Percentiles rank a stretch among this genome's conserved stretches.
These are phyloP conservation scores for Lonicera japonica DNA, from an alignment of 129 eudicot species.

Conservation along the genomic window DNA sequence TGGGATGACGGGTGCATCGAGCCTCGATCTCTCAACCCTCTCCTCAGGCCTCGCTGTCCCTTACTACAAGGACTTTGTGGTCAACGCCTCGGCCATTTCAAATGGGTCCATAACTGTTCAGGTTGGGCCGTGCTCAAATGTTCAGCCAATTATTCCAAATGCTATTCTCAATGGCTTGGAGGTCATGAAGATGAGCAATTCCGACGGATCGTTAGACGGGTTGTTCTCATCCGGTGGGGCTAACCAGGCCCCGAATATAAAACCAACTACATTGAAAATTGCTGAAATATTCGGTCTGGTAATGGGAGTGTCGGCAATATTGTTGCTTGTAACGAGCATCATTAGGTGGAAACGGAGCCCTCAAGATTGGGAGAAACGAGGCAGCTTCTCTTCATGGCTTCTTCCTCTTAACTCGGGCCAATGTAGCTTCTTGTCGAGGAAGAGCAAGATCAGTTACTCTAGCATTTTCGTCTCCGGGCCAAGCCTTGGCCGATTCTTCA, in stretches of 20 bases:
- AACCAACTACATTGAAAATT: conserved; percentile 21
- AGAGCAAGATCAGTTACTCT: conserved; percentile 49
- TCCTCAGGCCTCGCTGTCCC: conserved; percentile 58
- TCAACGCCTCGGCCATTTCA: conserved; percentile 51
- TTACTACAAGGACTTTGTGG: conserved; percentile 74
- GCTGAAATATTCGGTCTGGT: conserved; percentile 42
- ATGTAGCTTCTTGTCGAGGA: conserved; percentile 52
- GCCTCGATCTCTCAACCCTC: conserved; percentile 69
- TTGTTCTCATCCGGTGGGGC: conserved; percentile 54
- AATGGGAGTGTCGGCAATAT: conserved; percentile 32
- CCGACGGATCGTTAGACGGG: conserved; percentile 70
- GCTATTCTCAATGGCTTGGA: conserved; percentile 89
- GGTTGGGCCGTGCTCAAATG: conserved; percentile 59
- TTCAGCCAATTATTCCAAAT: conserved; percentile 41
- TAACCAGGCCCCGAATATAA: conserved; percentile 1
- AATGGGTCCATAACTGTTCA: conserved; percentile 58
- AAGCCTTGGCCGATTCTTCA: conserved; percentile 52
- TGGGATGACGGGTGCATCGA: conserved; percentile 40
- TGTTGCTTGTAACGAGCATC: conserved; percentile 33
- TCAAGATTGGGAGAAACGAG: conserved; percentile 47
- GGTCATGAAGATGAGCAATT: conserved; percentile 83
- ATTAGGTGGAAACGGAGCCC: conserved; percentile 41
- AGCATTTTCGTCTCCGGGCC: conserved; percentile 46
- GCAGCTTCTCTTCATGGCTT: conserved; percentile 80
- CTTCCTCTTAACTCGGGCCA: conserved; percentile 65